These are phyloP conservation scores for Pythium dissimile DNA, from an alignment of 352 stramenopile genomes.

Conservation along the genomic window DNA sequence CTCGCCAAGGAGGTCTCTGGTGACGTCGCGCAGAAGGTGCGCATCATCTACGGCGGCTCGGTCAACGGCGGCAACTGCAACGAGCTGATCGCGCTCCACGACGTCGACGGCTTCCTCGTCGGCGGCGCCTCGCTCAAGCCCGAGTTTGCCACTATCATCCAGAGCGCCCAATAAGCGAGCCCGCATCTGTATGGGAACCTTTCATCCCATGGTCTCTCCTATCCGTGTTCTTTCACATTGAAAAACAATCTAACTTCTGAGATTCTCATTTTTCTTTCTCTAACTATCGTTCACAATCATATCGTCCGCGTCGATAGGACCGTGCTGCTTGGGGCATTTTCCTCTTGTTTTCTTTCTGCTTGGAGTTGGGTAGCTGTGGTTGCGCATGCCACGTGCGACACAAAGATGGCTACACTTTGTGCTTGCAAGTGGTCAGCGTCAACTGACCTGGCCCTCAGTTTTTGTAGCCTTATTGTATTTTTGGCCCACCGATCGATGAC, in stretches of 20 bases:
- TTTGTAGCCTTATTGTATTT: no score
- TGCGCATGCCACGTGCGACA: neutral
- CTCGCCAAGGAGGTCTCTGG: conserved; percentile 65
- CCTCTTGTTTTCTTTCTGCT: conserved; percentile 7
- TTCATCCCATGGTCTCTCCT: no score
- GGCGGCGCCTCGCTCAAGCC: conserved; percentile 92
- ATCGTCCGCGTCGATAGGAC: no score
- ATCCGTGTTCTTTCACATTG: neutral
- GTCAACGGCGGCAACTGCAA: conserved; percentile 90
- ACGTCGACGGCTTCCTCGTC: conserved; percentile 93
- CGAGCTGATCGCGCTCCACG: conserved; percentile 82
- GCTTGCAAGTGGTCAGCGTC: neutral
- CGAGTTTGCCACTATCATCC: conserved; percentile 89
- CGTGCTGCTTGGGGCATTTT: no score
- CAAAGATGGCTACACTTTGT: conserved; percentile 3
- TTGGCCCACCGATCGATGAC: no score
- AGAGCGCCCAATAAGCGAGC: conserved; percentile 45
- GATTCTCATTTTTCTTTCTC: no score
- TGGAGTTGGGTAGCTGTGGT: conserved; percentile 1
- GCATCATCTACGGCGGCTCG: conserved; percentile 93
- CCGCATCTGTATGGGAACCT: neutral
- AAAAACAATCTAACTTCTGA: no score
- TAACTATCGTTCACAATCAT: no score
- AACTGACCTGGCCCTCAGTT: neutral
- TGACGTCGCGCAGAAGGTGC: conserved; percentile 62